Percentiles rank a stretch among this genome's conserved stretches.
Conservation (phyloP, 164 flowering plant genomes). For the Chimonanthus salicifolius region DNA sequence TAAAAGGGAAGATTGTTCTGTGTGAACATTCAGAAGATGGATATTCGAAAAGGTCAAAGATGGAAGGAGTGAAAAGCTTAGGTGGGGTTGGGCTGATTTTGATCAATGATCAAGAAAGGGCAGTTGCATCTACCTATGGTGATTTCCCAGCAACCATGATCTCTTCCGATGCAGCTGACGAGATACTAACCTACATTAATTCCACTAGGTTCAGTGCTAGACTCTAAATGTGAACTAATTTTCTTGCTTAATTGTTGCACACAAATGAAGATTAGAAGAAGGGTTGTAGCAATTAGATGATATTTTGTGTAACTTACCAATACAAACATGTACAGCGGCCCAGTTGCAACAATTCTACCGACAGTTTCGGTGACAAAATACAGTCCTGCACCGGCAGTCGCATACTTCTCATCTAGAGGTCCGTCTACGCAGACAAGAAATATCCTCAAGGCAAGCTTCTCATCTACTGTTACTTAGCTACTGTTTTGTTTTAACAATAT, state of each 20-base stretch:
- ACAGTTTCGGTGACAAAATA: slow-evolving; percentile 32
- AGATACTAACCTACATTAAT: slow-evolving; percentile 53
- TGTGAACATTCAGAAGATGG: slow-evolving; percentile 33
- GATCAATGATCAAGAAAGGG: slow-evolving; percentile 26
- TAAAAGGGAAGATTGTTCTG: slow-evolving; percentile 64
- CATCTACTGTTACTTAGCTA: not conserved
- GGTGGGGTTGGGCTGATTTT: slow-evolving; percentile 57
- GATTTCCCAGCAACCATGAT: slow-evolving; percentile 47
- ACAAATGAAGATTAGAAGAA: not conserved
- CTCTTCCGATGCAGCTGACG: slow-evolving; percentile 30
- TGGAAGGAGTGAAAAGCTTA: slow-evolving; percentile 20
- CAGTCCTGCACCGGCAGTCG: slow-evolving; percentile 55
- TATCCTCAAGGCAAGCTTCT: slow-evolving; percentile 61
- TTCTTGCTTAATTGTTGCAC: not conserved
- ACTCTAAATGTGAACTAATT: not conserved
- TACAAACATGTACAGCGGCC: slow-evolving; percentile 26
- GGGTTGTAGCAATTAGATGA: not conserved
- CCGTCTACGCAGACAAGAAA: slow-evolving; percentile 44
- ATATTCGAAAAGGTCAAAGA: slow-evolving; percentile 25
- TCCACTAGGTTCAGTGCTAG: slow-evolving; percentile 44
- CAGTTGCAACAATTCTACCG: slow-evolving; percentile 63
- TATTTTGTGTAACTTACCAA: not conserved
- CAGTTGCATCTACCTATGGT: slow-evolving; percentile 34
- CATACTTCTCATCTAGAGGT: slow-evolving; percentile 75
- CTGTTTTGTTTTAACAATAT: not conserved